Evolutionary conservation across 2,329 filamentous ascomycete genomes (phyloP), one percentile per base, ranked within the genome.

Genomic region (Sclerotinia subarctica): DNA sequence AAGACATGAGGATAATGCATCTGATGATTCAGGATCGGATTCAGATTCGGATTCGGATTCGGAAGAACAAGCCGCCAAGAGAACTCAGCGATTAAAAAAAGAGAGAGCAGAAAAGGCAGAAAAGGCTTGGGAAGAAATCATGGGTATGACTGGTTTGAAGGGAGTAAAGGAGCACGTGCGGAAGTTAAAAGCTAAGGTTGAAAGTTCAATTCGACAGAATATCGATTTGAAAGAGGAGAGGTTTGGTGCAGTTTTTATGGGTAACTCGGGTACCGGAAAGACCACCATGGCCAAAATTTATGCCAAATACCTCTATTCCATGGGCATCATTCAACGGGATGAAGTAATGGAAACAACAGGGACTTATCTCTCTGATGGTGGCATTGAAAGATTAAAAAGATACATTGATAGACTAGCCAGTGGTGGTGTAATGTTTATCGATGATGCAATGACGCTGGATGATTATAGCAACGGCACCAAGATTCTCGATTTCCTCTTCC

Each of bases 381-480:
- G 89, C 0, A 83, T 91, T 0, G 64, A 78, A 0, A 85, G 82
- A 0, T 86, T 83, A 70, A 82, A 89, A 73, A 82, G 82, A 19
- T 76, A 87, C 0, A 78, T 91, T 13, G 81, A 88, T 2, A 72
- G 79, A 0, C 80, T 93, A 0, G 75, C 86, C 3, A 79, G 87
- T 89, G 89, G 90, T 0, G 90, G 91, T 0, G 88, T 88, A 0
- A 72, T 92, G 1, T 93, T 94, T 74, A 88, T 94, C 29, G 91
- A 94, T 69, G 90, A 94, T 75, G 56, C 65, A 19, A 63, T 62
- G 56, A 53, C 58, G 10, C 26, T 67, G 11, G 57, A 63, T 3
- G 51, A 67, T 26, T 63, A 67, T 38, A 52, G 57, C 47, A 54
- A 67, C 8, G 65, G 57, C 5, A n/a, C 19, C 35, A 63, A 54